A percentile compares a stretch with the other conserved stretches of the same genome.
Conservation (phyloP, 1,139 yeast genomes). For the Arxiozyma heterogenica region DNA sequence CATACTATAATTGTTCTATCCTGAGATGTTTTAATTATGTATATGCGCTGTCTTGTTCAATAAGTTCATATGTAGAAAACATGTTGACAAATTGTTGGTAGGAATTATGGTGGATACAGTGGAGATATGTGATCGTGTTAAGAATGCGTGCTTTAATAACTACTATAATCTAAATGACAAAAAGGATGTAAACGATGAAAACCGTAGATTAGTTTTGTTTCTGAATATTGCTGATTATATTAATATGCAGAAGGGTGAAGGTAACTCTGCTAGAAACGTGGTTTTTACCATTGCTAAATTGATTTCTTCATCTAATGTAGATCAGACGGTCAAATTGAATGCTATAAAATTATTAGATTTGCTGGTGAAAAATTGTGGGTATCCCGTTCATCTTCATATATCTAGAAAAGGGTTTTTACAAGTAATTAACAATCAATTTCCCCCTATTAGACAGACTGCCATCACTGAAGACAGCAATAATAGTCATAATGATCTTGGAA, state of each 20-base stretch:
- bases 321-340: slow-evolving; percentile 39
- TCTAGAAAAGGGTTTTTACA: slow-evolving; percentile 89
- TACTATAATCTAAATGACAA: not conserved
- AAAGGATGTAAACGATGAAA: not conserved
- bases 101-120: not conserved
- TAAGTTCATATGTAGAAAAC: too few species aligned
- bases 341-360: slow-evolving; percentile 54
- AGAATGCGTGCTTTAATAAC: not conserved
- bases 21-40: not conserved
- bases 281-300: slow-evolving; percentile 76
- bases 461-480: too few species aligned
- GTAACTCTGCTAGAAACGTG: slow-evolving; percentile 82
- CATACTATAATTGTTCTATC: too few species aligned
- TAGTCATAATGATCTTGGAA: not conserved
- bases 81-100: not conserved
- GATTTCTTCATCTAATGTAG: slow-evolving; percentile 72
- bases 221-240: slow-evolving; percentile 86
- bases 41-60: too few species aligned
- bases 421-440: slow-evolving; percentile 76
- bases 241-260: slow-evolving; percentile 66
- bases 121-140: not conserved
- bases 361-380: slow-evolving; percentile 92
- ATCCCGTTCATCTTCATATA: slow-evolving; percentile 89
- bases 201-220: slow-evolving; percentile 49
- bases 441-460: slow-evolving; percentile 52